Base-by-base conservation (phyloP, 805 yeast species). In the Lachancea mirantina region DNA sequence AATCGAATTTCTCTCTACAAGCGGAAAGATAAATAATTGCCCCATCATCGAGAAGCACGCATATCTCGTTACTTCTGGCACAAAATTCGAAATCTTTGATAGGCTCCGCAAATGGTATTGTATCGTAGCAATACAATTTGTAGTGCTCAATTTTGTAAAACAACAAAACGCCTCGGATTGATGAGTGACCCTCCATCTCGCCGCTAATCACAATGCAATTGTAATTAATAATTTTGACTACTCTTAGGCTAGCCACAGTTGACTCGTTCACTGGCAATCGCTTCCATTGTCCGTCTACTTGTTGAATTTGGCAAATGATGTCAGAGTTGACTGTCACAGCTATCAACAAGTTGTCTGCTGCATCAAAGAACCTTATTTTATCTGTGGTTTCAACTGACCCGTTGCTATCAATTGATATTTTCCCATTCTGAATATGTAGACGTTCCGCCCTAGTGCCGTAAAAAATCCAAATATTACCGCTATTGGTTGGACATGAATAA, bases 1-100 rank as follows among this genome's bases (percentile, higher is more conserved):
- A n/a, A n/a, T n/a, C n/a, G n/a, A n/a, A n/a, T n/a, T n/a, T n/a
- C n/a, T n/a, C n/a, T n/a, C n/a, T n/a, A n/a, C n/a, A n/a, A n/a
- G n/a, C n/a, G n/a, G n/a, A n/a, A n/a, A n/a, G n/a, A n/a, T n/a
- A n/a, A n/a, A n/a, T n/a, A 6, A 32, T 20, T n/a, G 21, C n/a
- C 6, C 36, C 36, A 13, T 26, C 26, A 9, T 16, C 20, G 13
- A 11, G 27, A 6, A 32, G 36, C 14, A 32, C 36, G 11, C 31
- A 26, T 17, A 32, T 14, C 27, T 26, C 30, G 17, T 22, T 14
- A 11, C 21, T 26, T 14, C 13, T 21, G 8, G 5, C 8, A n/a
- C 27, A 32, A 13, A 26, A 32, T n/a, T 27, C 20, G 14, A 26
- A 21, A 25, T 32, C 36, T 16, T 16, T 19, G 14, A 32, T 22